Percentiles rank a stretch among this genome's conserved stretches.
phyloP scores from a whole-genome alignment of 2,329 filamentous ascomycete genomes.

The Ambrosiella beaveri region DNA sequence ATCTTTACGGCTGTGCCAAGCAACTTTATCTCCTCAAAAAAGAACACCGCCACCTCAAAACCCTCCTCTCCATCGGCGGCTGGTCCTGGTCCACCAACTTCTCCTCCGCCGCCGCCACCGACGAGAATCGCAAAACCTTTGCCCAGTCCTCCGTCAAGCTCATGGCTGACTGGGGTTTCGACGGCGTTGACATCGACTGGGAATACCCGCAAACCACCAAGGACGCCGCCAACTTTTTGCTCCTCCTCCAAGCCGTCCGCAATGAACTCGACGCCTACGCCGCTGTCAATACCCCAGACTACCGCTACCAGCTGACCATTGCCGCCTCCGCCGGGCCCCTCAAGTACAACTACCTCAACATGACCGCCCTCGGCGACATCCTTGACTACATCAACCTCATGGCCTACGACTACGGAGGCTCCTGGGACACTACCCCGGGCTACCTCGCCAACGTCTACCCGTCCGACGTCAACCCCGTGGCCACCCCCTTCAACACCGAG shows the following conservation, averaged over 20 bases:
- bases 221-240: constrained; percentile 28
- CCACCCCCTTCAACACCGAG: constrained; percentile 54
- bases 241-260: constrained; percentile 28
- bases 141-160: constrained; percentile 50
- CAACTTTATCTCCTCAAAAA: constrained; percentile 67
- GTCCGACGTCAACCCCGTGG: constrained; percentile 32
- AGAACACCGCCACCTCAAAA: constrained; percentile 57
- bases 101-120: constrained; percentile 45
- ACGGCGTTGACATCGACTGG: constrained; percentile 29
- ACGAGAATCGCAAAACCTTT: constrained; percentile 45
- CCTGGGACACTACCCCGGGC: constrained; percentile 44
- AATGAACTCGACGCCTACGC: constrained; percentile 32
- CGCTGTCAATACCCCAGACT: constrained; percentile 24
- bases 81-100: constrained; percentile 75
- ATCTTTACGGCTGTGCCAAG: constrained; percentile 67
- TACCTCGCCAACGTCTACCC: constrained; percentile 58
- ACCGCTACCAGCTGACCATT: constrained; percentile 37
- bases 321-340: constrained; percentile 31
- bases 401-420: constrained; percentile 58
- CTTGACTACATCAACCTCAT: constrained; percentile 46
- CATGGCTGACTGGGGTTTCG: constrained; percentile 54
- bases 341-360: constrained; percentile 31
- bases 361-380: constrained; percentile 27
- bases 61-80: constrained; percentile 65
- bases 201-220: constrained; percentile 23